Base-by-base conservation (phyloP, 1,139 yeast genomes). In the Kazachstania sp. region DNA sequence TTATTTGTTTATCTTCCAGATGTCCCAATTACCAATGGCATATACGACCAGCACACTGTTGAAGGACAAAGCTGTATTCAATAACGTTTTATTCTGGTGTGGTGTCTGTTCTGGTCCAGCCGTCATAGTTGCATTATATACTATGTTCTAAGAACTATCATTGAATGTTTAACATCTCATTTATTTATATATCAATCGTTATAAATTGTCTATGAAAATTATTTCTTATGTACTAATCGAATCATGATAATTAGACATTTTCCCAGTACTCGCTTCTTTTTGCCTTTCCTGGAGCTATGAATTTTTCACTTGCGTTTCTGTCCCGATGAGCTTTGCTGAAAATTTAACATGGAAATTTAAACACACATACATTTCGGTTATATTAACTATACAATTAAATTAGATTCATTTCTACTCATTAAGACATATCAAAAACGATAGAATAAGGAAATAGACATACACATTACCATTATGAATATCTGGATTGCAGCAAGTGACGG, bases 401-500 rank as follows among this genome's bases (percentile, higher is more conserved):
- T 9, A 23, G 28, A 2, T 23, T 23, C 9, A 23, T 2, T 13
- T n/a, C 11, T 5, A 2, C 7, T 8, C 13, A 12, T 30, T 2
- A 30, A 30, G 34, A 12, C 6, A 9, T n/a, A 38, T 34, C 18
- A 45, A 23, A 15, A 40, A 30, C 37, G 35, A 37, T 18, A 9
- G 19, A n/a, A 37, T 4, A 18, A 19, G 11, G 4, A 43, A 23
- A 3, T 23, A 7, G 8, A 7, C 5, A 7, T 23, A 23, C 16
- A 15, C 19, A 36, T 15, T 12, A 2, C 6, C 18, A 43, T 16
- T 32, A 69, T 77, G 63, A 90, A 92, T 65, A 81, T 92, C 51
- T 92, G 98, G 98, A 80, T 86, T 11, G 96, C 97, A 9, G 94
- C 97, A 6, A 86, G 97, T 18, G 97, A 92, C 64, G 83, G 86